Percentiles rank a stretch among this genome's conserved stretches.
These are phyloP conservation scores for Casuarina equisetifolia DNA, from an alignment of 306 rosid species.

Conservation along the genomic window DNA sequence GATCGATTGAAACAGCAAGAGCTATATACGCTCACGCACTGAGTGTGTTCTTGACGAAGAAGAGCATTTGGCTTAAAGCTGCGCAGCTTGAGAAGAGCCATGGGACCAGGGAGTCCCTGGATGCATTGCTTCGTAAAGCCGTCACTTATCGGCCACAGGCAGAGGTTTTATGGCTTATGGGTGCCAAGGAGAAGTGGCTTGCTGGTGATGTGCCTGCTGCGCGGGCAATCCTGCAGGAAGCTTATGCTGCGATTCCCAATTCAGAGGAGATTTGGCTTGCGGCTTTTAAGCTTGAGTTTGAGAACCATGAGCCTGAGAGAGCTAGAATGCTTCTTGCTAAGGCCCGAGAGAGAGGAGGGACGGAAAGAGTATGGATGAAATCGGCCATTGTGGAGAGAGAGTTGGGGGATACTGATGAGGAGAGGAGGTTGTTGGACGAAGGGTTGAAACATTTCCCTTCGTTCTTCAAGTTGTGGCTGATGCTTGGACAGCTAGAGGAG, in stretches of 20 bases:
- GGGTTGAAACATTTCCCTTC: conserved; percentile 77
- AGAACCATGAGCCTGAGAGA: conserved; percentile 91
- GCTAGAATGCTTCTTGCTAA: conserved; percentile 91
- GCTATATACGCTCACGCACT: conserved; percentile 86
- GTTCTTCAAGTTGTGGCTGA: conserved; percentile 84
- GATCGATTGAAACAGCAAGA: conserved; percentile 86
- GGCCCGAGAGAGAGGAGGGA: conserved; percentile 92
- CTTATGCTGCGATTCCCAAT: conserved; percentile 88
- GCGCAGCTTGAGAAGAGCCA: conserved; percentile 95
- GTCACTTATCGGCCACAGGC: conserved; percentile 92
- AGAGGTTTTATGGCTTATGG: conserved; percentile 97
- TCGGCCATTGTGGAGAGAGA: conserved; percentile 94
- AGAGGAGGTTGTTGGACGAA: conserved; percentile 71
- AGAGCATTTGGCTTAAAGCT: conserved; percentile 96
- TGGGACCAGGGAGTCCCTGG: conserved; percentile 87
- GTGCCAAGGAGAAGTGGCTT: conserved; percentile 97
- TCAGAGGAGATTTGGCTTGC: conserved; percentile 98
- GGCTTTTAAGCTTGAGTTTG: conserved; percentile 89
- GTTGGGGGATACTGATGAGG: conserved; percentile 70
- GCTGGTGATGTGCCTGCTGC: conserved; percentile 94
- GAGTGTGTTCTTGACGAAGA: conserved; percentile 80
- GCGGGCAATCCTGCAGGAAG: conserved; percentile 87
- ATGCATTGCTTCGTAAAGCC: conserved; percentile 80
- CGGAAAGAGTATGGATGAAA: conserved; percentile 93
- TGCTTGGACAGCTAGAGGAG: conserved; percentile 95